These are phyloP conservation scores for Colletotrichum orbiculare DNA, from an alignment of 2,329 filamentous ascomycete genomes.

Conservation along the genomic window DNA sequence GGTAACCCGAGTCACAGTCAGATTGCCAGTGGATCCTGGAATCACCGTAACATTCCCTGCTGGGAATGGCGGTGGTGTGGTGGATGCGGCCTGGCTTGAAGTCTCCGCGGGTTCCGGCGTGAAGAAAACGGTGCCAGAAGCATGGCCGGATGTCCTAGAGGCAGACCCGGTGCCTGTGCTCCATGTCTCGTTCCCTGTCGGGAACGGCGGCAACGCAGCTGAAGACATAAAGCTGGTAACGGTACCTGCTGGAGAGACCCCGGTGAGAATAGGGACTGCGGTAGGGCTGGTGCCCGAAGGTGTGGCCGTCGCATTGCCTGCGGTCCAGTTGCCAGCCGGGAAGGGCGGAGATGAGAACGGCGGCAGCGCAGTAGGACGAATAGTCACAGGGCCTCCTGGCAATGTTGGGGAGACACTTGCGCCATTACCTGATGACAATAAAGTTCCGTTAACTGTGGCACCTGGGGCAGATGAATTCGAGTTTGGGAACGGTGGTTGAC, in stretches of 20 bases:
- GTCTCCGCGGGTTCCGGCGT: slow-evolving; percentile 16
- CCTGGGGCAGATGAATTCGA: slow-evolving; percentile 4
- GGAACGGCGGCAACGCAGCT: slow-evolving; percentile 7
- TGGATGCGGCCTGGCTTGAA: background rate
- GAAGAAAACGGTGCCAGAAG: slow-evolving; percentile 15
- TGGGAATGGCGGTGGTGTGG: slow-evolving; percentile 3
- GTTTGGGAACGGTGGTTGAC: background rate
- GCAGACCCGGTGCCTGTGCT: slow-evolving; percentile 9
- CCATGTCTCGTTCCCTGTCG: slow-evolving; percentile 11
- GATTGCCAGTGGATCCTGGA: slow-evolving; percentile 14
- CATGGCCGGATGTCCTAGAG: background rate
- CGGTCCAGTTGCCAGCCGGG: slow-evolving; percentile 13
- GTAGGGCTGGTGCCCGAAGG: background rate
- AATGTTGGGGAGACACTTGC: background rate
- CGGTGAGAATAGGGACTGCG: slow-evolving; percentile 2
- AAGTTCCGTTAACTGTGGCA: background rate
- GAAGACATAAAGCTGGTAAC: background rate
- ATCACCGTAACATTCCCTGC: slow-evolving; percentile 7
- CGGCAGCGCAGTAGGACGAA: background rate
- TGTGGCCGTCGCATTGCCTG: background rate
- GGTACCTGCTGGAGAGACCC: background rate
- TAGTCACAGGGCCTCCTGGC: background rate
- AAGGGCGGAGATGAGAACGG: slow-evolving; percentile 3
- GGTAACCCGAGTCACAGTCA: slow-evolving; percentile 5
- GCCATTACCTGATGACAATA: background rate